Base-by-base conservation (phyloP, 2,329 filamentous ascomycete species). In the Fusarium nodosum region DNA sequence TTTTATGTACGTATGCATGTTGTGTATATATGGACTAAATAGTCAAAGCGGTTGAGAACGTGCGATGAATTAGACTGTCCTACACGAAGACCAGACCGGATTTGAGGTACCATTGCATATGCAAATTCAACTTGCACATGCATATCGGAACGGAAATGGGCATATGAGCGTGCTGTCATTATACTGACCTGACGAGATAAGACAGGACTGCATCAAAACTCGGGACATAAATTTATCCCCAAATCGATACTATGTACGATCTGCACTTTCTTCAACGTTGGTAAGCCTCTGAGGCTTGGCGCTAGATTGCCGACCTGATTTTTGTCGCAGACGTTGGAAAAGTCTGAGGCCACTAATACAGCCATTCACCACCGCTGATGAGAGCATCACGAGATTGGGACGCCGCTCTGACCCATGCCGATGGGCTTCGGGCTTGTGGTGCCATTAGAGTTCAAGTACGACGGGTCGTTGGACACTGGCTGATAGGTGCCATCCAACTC, bases 391-490 rank as follows among this genome's bases (percentile, higher is more conserved):
- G 66, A 74, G 73, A 62, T 70, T 69, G 45, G 51, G 57, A 55
- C 64, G 71, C 73, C 69, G 71, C 73, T 74, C 68, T 74, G 73
- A 73, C 71, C 71, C 71, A 72, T 60, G 39, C 73, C 71, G 73
- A 75, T 60, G 68, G 68, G 60, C 66, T 73, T 75, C 73, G 73
- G 73, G 66, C 60, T 64, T 57, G 53, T 60, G 60, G 58, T 68
- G 51, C 45, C 55, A 63, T 67, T 74, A 75, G 59, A 75, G 73
- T 75, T 74, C 60, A 56, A 48, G 68, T 58, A 62, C 72, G 70
- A 74, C 68, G 62, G 66, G 47, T 58, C 33, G 53, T 55, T 60
- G 51, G 60, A 45, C 42, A 51, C 57, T 66, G 63, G 56, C 56
- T 66, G 63, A 48, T 61, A 72, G 56, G 63, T 63, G 56, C 60